Evolutionary conservation across 345 rosid species (phyloP), one percentile per base, ranked within the genome.

Genomic region (Kandelia obovata): DNA sequence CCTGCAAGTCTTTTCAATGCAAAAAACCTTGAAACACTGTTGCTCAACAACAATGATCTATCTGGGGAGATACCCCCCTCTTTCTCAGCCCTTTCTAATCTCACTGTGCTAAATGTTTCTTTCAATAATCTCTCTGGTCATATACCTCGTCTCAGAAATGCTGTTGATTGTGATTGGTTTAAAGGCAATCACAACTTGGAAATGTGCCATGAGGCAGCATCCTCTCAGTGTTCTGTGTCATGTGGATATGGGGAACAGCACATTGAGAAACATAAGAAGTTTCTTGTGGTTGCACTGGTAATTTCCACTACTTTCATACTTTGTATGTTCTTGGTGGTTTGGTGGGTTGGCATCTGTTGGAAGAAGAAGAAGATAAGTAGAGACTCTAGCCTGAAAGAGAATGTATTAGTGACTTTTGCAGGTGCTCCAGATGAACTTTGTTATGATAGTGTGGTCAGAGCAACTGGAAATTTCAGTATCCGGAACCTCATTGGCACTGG

Each of bases 401-500:
- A 81, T 69, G 83, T 81, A 1, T 56, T 85, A 26, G 88, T 88
- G 62, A 85, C 88, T 57, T 88, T 88, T 73, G 81, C 82, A 19
- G 87, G 82, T 73, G 81, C 86, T 71, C 87, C 88, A 5, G 62
- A 71, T 53, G 88, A 81, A 65, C 62, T 88, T 77, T 81, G 66
- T 70, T 88, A 88, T 32, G 88, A 79, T 9, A 79, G 72, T 73
- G 88, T 88, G 20, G 84, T 79, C 64, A 74, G 83, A 71, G 88
- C 89, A 25, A 80, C 92, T 1, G 85, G 82, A 20, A 79, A 84
- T 62, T 88, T 88, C 77, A 83, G 87, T 70, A 43, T 81, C 1
- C 69, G 83, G 65, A 80, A 85, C 71, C 81, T 88, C 52, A 88
- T 88, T 7, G 92, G 92, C 52, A 75, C 82, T 0, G 92, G 92